Base-by-base conservation (phyloP, 2,329 filamentous ascomycete genomes). In the Cladophialophora chaetospira region DNA sequence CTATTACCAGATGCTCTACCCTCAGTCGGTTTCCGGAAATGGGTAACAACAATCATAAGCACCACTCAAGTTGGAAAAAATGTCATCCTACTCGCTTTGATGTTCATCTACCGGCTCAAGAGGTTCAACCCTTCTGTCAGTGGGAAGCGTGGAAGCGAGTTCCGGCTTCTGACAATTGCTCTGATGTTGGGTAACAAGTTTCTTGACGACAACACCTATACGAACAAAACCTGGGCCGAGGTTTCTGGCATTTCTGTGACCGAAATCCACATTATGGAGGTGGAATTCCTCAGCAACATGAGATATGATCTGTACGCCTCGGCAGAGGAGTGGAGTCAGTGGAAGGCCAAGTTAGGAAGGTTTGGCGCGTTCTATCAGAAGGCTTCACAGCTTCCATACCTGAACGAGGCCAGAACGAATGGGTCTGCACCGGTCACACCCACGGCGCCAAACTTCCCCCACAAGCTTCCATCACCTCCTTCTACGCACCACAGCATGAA, bases 251-350 rank as follows among this genome's bases (percentile, higher is more conserved):
- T 99, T 60, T 86, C 89, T 1, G 93, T 97, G 10, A 86, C 88
- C 59, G 94, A 99, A 73, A 96, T 99, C 49, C 94, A 99, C 71
- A 88, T 97, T 42, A 99, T 99, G 94, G 94, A 99, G 72, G 94
- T 99, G n/a, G 94, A 99, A 72, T 99, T 99, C 67, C 79, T 99
- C 62, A 97, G 93, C 78, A 97, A 97, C 73, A 96, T 99, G 87
- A 86, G 93, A 68, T 99, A 97, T 74, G 91, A 90, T 66, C 79
- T 99, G 5, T 86, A 93, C 70, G 91, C 90, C 3, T 95, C 92
- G 3, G 87, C 91, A 69, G 81, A 85, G 51, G 84, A 96, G 70
- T 99, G 94, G 94, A 81, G 85, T 46, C 82, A 86, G 52, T 97
- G 94, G 94, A 86, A 97, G 67, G 77, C 80, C 60, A 91, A 91